Base-by-base conservation (phyloP, 768 basidiomycete genomes). In the Coprinopsis cinerea region DNA sequence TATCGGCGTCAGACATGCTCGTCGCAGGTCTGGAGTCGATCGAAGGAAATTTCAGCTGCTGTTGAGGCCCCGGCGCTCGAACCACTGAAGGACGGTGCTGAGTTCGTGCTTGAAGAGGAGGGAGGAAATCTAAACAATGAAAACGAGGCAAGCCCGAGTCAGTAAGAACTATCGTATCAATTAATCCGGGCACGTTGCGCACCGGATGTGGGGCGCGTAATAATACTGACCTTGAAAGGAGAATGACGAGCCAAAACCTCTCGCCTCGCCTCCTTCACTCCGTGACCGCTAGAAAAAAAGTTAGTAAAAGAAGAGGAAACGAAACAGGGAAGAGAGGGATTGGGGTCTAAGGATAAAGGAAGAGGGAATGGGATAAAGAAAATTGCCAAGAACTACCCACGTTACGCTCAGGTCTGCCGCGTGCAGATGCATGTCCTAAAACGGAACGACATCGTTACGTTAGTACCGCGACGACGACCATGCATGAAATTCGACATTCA, bases 191-290 rank as follows among this genome's bases (percentile, higher is more conserved):
- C 28, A 52, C 49, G 47, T 43, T 43, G 49, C 49, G 35, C 4
- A n/a, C n/a, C n/a, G n/a, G 41, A 44, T 27, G 45, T 14, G 49
- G 47, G 50, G 53, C 44, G 20, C 27, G 17, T 43, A 41, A 22
- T 17, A 43, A 27, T 30, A 57, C 65, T 45, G 30, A 69, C 70
- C 60, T 64, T 69, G 67, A 49, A 68, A 60, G 59, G 70, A 64
- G 67, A 72, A 69, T 30, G 70, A 67, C 32, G 69, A 67, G 54
- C 67, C 69, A 25, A 70, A 61, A 40, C 55, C 52, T 53, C 54
- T 51, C 42, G 49, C 54, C 56, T 53, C 61, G 53, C 63, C 44
- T 22, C 60, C 44, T 44, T 51, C 50, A 40, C 43, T 28, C 55
- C 51, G 49, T 51, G 56, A 49, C 61, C 62, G 63, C 59, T 64